Conservation (phyloP, 352 stramenopile species). For the Phytophthora uliginosa region DNA sequence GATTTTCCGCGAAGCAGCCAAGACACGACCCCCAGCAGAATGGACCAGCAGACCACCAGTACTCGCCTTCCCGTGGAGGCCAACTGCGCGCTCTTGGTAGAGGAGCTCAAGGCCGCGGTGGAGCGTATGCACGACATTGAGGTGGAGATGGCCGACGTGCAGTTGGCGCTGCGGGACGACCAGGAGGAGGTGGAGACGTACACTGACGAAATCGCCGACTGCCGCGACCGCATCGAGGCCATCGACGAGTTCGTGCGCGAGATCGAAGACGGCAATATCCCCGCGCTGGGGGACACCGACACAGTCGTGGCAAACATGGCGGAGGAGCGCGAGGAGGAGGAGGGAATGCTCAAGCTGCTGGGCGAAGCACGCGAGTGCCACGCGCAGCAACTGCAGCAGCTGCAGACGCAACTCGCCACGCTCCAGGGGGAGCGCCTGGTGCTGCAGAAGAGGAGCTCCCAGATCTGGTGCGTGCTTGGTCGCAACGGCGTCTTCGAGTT, state of each 20-base stretch:
- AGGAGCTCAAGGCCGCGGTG: conserved; percentile 38
- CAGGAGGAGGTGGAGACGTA: conserved; percentile 48
- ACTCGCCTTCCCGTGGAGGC: conserved; percentile 16
- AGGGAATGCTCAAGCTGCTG: conserved; percentile 39
- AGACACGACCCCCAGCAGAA: conserved; percentile 3
- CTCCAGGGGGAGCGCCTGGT: conserved; percentile 36
- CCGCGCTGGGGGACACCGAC: conserved; percentile 30
- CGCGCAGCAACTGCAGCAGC: conserved; percentile 32
- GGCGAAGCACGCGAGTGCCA: conserved; percentile 32
- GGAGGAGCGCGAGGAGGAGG: conserved; percentile 48
- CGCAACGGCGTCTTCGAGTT: conserved; percentile 43
- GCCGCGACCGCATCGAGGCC: conserved; percentile 44
- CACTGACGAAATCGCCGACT: conserved; percentile 51
- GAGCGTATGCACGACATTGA: conserved; percentile 37
- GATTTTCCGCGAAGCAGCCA: conserved; percentile 14
- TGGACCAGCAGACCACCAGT: conserved; percentile 23
- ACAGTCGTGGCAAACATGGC: conserved; percentile 39
- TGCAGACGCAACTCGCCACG: conserved; percentile 19
- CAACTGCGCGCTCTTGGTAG: conserved; percentile 37
- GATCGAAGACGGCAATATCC: conserved; percentile 36
- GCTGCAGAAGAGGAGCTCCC: conserved; percentile 41
- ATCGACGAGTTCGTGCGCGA: conserved; percentile 52
- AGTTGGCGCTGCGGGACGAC: conserved; percentile 40
- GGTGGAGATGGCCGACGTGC: conserved; percentile 31
- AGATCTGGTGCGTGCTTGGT: conserved; percentile 44